phyloP scores from a whole-genome alignment of 2,329 filamentous ascomycete genomes.

The Penicillium sclerotigenum region DNA sequence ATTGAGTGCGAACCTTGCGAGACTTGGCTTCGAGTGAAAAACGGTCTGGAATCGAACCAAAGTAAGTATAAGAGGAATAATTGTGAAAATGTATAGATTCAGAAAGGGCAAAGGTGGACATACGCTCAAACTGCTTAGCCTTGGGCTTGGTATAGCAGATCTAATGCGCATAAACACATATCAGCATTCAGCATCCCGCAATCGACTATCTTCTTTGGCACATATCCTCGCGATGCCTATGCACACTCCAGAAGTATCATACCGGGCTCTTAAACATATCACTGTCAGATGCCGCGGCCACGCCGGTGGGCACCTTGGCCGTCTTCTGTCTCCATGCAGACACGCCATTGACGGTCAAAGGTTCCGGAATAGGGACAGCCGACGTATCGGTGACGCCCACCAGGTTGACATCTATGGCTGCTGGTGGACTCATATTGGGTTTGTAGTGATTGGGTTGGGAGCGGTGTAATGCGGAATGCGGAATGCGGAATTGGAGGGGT shows the following conservation, averaged over 20 bases:
- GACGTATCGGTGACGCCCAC: slow-evolving; percentile 38
- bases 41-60: slow-evolving; percentile 40
- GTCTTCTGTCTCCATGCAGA: slow-evolving; percentile 63
- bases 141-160: slow-evolving; percentile 61
- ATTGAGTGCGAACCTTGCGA: slow-evolving; percentile 35
- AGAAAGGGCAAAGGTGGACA: slow-evolving; percentile 39
- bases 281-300: slow-evolving; percentile 73
- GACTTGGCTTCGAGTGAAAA: slow-evolving; percentile 62
- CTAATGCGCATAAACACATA: slow-evolving; percentile 26
- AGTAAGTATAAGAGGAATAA: background rate
- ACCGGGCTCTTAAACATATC: slow-evolving; percentile 79
- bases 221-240: background rate
- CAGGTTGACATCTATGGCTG: slow-evolving; percentile 30
- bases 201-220: too few relatives aligned
- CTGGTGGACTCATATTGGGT: slow-evolving; percentile 23
- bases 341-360: slow-evolving; percentile 65
- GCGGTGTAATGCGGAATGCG: background rate
- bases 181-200: slow-evolving; percentile 7
- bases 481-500: background rate
- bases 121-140: slow-evolving; percentile 81
- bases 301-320: slow-evolving; percentile 68
- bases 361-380: slow-evolving; percentile 36
- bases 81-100: background rate
- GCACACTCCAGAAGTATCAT: slow-evolving; percentile 28
- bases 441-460: too few relatives aligned